Evolutionary conservation across 2,329 filamentous ascomycete genomes (phyloP).

Genomic region (Microdochium bolleyi): DNA sequence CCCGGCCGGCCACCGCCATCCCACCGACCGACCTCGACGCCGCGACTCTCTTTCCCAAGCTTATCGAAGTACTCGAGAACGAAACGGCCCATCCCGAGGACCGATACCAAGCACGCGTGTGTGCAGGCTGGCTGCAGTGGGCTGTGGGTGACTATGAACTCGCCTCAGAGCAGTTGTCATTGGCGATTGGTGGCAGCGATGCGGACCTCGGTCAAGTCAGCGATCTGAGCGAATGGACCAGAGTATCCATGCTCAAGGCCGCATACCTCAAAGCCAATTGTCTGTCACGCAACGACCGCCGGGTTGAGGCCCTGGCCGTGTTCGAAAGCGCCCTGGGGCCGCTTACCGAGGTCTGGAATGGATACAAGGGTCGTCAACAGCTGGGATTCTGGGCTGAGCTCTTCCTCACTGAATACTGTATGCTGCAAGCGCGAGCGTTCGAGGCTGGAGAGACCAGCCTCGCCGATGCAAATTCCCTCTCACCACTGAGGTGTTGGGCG

Average conservation of each 20-base stretch:
- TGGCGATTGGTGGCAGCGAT: not conserved
- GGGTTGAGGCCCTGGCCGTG: constrained; percentile 53
- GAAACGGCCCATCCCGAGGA: constrained; percentile 48
- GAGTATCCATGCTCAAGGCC: constrained; percentile 72
- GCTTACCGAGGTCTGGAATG: constrained; percentile 43
- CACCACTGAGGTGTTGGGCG: constrained; percentile 59
- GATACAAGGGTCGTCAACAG: constrained; percentile 51
- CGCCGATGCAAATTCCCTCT: constrained; percentile 43
- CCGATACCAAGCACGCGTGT: constrained; percentile 72
- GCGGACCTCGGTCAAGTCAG: not conserved
- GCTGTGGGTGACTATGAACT: constrained; percentile 59
- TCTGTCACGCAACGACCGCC: constrained; percentile 38
- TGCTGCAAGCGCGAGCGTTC: constrained; percentile 55
- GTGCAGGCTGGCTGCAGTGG: constrained; percentile 81
- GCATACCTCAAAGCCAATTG: constrained; percentile 68
- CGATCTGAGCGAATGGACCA: constrained; percentile 64
- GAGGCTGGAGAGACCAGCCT: constrained; percentile 42
- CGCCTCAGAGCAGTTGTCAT: constrained; percentile 35
- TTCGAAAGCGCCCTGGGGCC: constrained; percentile 61
- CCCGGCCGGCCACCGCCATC: constrained; percentile 32
- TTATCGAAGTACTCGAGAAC: constrained; percentile 49
- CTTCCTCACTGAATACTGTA: constrained; percentile 66
- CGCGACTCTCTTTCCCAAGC: constrained; percentile 36
- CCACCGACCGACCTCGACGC: constrained; percentile 36
- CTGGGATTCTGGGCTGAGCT: constrained; percentile 73